A percentile compares a stretch with the other conserved stretches of the same genome.
These are phyloP conservation scores for Pleurostoma richardsiae DNA, from an alignment of 2,329 filamentous ascomycete genomes.

Conservation along the genomic window DNA sequence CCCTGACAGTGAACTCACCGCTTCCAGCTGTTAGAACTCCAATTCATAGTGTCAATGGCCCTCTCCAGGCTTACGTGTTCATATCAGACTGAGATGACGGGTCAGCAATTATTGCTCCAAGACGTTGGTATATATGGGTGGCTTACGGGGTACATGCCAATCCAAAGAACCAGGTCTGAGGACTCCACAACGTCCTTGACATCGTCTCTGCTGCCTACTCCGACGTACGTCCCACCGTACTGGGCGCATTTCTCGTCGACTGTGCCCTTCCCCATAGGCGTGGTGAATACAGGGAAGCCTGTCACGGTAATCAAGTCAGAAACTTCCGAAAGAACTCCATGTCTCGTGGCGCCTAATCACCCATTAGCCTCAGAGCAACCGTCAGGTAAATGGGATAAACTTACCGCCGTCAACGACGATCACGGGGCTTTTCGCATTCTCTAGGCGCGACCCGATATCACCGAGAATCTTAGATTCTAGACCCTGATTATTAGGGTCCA, in stretches of 20 bases:
- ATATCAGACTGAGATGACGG: too few species aligned
- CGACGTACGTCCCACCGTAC: conserved; percentile 61
- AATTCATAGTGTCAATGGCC: too few species aligned
- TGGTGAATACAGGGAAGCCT: conserved; percentile 55
- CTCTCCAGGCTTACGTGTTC: too few species aligned
- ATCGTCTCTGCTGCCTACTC: conserved; percentile 41
- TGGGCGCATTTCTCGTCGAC: conserved; percentile 55
- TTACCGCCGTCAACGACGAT: conserved; percentile 60
- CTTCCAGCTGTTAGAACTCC: too few species aligned
- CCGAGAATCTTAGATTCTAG: not conserved
- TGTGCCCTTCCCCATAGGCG: conserved; percentile 62
- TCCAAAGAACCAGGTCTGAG: conserved; percentile 10
- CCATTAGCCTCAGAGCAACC: too few species aligned
- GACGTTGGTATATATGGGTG: too few species aligned
- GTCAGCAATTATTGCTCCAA: too few species aligned
- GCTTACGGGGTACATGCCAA: conserved; percentile 1
- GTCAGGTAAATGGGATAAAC: too few species aligned
- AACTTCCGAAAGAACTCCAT: too few species aligned
- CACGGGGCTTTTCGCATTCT: conserved; percentile 53
- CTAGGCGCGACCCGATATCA: conserved; percentile 52
- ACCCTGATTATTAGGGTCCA: not conserved
- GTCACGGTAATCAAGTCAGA: conserved; percentile 44
- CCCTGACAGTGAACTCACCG: too few species aligned
- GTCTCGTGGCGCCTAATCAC: too few species aligned
- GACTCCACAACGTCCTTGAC: conserved; percentile 3